A percentile compares a stretch with the other conserved stretches of the same genome.
Conservation (phyloP, 2,329 filamentous ascomycete species). For the Nothophaeocryptopus gaeumannii region DNA sequence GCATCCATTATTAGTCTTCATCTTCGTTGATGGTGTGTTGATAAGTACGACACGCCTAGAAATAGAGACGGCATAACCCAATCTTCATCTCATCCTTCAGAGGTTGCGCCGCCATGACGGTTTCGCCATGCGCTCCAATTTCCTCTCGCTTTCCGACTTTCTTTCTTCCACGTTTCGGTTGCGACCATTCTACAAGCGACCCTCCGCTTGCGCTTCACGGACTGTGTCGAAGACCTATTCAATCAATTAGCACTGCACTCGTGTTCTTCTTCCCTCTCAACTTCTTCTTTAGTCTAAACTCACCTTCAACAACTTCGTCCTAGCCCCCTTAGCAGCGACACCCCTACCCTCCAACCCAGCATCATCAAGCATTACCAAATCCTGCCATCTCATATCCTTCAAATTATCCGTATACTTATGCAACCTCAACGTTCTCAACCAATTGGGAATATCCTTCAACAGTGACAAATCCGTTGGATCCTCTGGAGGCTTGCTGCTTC, state of each 20-base stretch:
- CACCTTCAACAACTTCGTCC: conserved; percentile 97
- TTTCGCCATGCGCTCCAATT: no score
- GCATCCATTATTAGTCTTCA: no score
- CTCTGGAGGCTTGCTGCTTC: conserved; percentile 95
- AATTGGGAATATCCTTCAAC: conserved; percentile 91
- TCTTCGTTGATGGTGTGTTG: no score
- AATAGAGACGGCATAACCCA: no score
- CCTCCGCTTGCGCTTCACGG: conserved; percentile 57
- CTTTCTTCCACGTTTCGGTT: background rate
- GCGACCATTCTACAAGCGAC: conserved; percentile 25
- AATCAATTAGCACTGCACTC: background rate
- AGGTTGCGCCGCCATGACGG: no score
- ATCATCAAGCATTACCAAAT: conserved; percentile 87
- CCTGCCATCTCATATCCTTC: conserved; percentile 95
- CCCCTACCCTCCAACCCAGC: conserved; percentile 88
- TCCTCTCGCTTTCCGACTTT: no score
- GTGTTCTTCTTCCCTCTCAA: background rate
- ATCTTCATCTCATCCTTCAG: no score
- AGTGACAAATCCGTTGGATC: conserved; percentile 89
- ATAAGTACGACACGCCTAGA: no score
- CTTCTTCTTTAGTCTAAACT: conserved; percentile 24
- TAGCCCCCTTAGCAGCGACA: conserved; percentile 89
- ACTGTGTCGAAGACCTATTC: conserved; percentile 87
- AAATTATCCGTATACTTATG: conserved; percentile 99
- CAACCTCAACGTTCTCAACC: conserved; percentile 88